These are phyloP conservation scores for Crinitomyces ghanaensis DNA, from an alignment of 805 yeast species.

Conservation along the genomic window DNA sequence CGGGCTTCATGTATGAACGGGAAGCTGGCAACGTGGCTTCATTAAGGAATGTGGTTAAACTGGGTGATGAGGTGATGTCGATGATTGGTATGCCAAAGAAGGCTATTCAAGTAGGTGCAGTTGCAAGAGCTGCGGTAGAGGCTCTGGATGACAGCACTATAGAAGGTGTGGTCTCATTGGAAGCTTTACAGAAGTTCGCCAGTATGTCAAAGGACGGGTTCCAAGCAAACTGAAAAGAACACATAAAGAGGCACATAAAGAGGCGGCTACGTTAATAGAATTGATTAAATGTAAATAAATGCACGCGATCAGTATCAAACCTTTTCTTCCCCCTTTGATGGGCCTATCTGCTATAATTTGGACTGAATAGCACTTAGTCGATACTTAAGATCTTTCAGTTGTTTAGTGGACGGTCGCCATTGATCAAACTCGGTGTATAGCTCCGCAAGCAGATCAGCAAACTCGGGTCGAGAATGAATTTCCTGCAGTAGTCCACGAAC, in stretches of 20 bases:
- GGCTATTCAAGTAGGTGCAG: constrained; percentile 41
- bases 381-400: constrained; percentile 72
- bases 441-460: constrained; percentile 43
- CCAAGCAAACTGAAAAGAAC: too few species aligned
- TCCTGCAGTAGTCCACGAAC: constrained; percentile 72
- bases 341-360: constrained; percentile 21
- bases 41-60: constrained; percentile 3
- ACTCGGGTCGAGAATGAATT: constrained; percentile 33
- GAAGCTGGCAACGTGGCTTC: constrained; percentile 3
- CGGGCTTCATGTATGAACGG: constrained; percentile 74
- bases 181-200: constrained; percentile 25
- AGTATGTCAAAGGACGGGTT: too few species aligned
- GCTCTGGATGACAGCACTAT: constrained; percentile 40
- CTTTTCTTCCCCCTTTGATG: too few species aligned
- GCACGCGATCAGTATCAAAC: too few species aligned
- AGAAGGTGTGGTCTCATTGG: constrained; percentile 49
- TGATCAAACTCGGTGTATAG: constrained; percentile 61
- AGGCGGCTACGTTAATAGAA: too few species aligned
- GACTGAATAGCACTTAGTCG: constrained; percentile 47
- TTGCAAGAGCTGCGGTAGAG: constrained; percentile 47
- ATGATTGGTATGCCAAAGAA: constrained; percentile 19
- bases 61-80: constrained; percentile 1
- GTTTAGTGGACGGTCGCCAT: constrained; percentile 84
- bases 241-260: too few species aligned
- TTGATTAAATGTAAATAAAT: too few species aligned